A percentile compares a stretch with the other conserved stretches of the same genome.
These are phyloP conservation scores for Verticillium alfalfae DNA, from an alignment of 2,329 filamentous ascomycete species.

Conservation along the genomic window DNA sequence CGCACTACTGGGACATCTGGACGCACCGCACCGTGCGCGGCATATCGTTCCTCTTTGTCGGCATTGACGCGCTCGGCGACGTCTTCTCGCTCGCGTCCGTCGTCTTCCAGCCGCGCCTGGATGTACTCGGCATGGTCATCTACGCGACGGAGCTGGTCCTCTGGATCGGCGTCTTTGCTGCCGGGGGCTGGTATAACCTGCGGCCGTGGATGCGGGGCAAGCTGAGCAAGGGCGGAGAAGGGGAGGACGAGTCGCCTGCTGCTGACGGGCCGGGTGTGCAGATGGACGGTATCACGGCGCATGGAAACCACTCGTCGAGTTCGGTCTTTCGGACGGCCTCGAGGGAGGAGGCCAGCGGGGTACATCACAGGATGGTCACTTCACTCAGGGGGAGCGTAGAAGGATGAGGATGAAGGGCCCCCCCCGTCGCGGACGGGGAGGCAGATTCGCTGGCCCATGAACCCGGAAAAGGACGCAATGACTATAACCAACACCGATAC, in stretches of 20 bases:
- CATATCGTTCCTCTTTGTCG: conserved; percentile 68
- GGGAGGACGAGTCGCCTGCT: background rate
- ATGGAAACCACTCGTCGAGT: conserved; percentile 51
- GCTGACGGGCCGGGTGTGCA: background rate
- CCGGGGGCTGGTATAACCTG: conserved; percentile 60
- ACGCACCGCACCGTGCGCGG: conserved; percentile 60
- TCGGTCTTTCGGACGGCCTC: conserved; percentile 59
- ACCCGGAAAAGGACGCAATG: too few species aligned
- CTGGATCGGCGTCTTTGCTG: conserved; percentile 63
- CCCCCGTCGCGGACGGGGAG: background rate
- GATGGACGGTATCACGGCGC: conserved; percentile 26
- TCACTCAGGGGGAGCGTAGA: background rate
- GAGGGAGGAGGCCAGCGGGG: background rate
- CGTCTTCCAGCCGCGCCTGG: conserved; percentile 52
- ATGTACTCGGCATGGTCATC: conserved; percentile 59
- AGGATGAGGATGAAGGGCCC: background rate
- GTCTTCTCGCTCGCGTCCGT: conserved; percentile 61
- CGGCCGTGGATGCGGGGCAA: conserved; percentile 47
- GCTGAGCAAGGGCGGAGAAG: conserved; percentile 13
- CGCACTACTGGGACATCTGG: conserved; percentile 68
- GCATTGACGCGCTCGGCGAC: conserved; percentile 64
- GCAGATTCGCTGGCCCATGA: background rate
- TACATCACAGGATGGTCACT: background rate
- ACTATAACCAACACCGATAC: background rate
- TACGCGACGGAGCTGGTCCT: conserved; percentile 61